phyloP scores from a whole-genome alignment of 2,329 filamentous ascomycete species.

The Fusarium torreyae region DNA sequence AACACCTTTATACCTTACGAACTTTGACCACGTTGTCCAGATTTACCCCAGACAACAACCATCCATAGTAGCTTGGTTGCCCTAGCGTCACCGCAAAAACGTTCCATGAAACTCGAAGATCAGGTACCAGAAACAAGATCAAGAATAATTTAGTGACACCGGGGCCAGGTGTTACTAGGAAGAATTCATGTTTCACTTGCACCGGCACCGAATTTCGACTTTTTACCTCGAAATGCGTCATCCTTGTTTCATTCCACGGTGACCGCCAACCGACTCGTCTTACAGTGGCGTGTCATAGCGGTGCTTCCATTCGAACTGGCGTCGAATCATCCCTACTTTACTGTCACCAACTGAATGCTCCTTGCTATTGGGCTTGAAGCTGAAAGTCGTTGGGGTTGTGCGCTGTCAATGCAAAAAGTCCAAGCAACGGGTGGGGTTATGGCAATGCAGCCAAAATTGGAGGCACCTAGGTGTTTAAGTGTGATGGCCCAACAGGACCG shows the following conservation, averaged over 20 bases:
- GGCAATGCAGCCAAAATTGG: not conserved
- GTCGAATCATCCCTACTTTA: constrained; percentile 1
- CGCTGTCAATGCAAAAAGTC: constrained; percentile 9
- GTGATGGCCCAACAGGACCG: no score
- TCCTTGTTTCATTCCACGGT: constrained; percentile 38
- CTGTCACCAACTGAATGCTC: not conserved
- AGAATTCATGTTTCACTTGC: constrained; percentile 14
- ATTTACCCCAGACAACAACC: constrained; percentile 24
- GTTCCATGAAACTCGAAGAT: not conserved
- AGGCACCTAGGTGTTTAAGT: no score
- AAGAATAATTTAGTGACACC: not conserved
- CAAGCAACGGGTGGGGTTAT: constrained; percentile 8
- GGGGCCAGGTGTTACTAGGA: not conserved
- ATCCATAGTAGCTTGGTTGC: constrained; percentile 6
- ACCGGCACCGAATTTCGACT: constrained; percentile 4
- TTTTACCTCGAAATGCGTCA: constrained; percentile 32
- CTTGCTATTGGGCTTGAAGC: not conserved
- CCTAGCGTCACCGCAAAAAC: constrained; percentile 17
- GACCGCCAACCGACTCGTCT: constrained; percentile 15
- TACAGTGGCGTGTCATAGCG: constrained; percentile 41
- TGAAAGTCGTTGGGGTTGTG: constrained; percentile 7
- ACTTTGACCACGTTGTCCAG: constrained; percentile 25
- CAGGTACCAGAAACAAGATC: constrained; percentile 13
- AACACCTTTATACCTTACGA: not conserved
- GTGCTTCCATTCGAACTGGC: constrained; percentile 5